Evolutionary conservation across 176 grass and related monocot species (phyloP), one percentile per base, ranked within the genome.

Genomic region (Urochloa ruziziensis): DNA sequence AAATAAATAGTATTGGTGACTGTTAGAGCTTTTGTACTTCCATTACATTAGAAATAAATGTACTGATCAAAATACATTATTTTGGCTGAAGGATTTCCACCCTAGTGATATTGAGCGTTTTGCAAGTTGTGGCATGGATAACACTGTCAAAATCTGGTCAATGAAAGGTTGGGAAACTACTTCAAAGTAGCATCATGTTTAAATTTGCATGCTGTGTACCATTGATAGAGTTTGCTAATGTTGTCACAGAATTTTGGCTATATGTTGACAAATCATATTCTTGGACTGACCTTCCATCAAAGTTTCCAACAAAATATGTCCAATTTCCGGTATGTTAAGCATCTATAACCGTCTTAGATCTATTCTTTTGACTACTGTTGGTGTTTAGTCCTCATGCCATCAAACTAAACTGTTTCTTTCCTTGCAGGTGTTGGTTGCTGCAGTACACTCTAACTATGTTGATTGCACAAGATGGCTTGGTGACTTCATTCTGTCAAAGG

Each of bases 111-210:
- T 98, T 28, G 90, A 95, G 24, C 75, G 89, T 32, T 90, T 98
- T 82, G 93, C 91, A 80, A 98, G 96, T 70, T 98, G 96, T 89
- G 96, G 96, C 47, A 98, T 98, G 96, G 96, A 98, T 81, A 93
- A 94, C 75, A 94, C 93, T 77, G 91, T 98, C 72, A 98, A 88
- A 87, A 95, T 98, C 40, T 98, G 96, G 96, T 98, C 96, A 63
- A 98, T 98, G 89, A 98, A 93, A 98, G 96, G 96, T 93, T 60
- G 82, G 60, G 16, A 16, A 82, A 30, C 35, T 43, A 70, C 37
- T 52, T 86, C 12, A 44, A 57, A 32, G 42, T 67, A 77, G 29
- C 14, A 33, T 82, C 34, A 62, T 65, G 33, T 78, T 70, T 71
- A 34, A 4, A 65, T 85, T 70, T 79, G 15, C 25, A 10, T 65